Evolutionary conservation across 2,329 filamentous ascomycete genomes (phyloP), one percentile per base, ranked within the genome.

Genomic region (Neofusicoccum kwambonambiense): DNA sequence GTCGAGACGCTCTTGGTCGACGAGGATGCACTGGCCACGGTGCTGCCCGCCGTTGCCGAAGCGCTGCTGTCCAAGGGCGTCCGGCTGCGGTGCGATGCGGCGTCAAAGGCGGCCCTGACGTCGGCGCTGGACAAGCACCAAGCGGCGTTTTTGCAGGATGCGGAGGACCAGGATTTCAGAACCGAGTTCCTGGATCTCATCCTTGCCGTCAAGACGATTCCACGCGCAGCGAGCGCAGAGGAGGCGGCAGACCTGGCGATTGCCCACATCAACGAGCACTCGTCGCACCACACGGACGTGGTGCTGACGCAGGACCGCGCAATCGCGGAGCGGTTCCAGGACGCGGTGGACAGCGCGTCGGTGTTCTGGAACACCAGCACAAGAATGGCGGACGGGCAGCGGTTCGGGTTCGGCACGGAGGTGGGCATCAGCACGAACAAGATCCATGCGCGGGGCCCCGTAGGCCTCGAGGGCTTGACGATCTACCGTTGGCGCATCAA

Each of bases 381-480:
- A 8, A 87, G 95, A 58, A 94, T 99, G 80, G 93, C 93, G 5
- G 95, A 99, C 76, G 95, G 95, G 7, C 97, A 96, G 90, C 86
- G 95, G 47, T 98, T 96, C 76, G 95, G 95, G 7, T 99, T 99
- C 78, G 95, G 95, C 54, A 98, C 95, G 0, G 95, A 99, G 80
- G 95, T 99, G 27, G 95, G 95, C 63, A 98, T 99, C 79, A 96
- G 91, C 80, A 99, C 95, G 57, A 99, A 97, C 83, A 99, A 98
- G 83, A 97, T 99, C 68, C 95, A 99, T 76, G 91, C 92, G 1
- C 84, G 95, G 58, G 95, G 95, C 0, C 95, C 95, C 0, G 95
- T 99, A 5, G 95, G 95, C 1, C 81, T 99, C 61, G 95, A 98
- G 74, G 95, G 95, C 0, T 79, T 99, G 76, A 97, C 92, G 75